Base-by-base conservation (phyloP, 495 filamentous ascomycete species). In the Talaromyces wortmannii region DNA sequence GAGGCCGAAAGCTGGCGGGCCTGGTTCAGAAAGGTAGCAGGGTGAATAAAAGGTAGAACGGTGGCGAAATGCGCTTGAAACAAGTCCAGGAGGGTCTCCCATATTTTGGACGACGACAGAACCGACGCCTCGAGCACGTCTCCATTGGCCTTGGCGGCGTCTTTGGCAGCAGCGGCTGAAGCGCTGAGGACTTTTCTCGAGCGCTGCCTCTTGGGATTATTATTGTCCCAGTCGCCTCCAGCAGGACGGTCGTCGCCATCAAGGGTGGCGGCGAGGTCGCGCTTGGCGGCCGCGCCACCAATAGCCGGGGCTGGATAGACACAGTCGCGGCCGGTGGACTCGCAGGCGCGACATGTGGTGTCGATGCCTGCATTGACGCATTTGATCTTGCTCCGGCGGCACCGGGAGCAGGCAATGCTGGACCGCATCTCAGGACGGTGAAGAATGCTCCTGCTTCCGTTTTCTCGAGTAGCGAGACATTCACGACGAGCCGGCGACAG, bases 61-160 rank as follows among this genome's bases (percentile, higher is more conserved):
- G 89, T 86, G 0, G 87, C 87, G 64, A 86, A 92, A 66, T 95
- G 88, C 13, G 88, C 75, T 69, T 91, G 84, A 66, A 90, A 95
- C 48, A 90, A 80, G 57, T 91, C 88, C 59, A 90, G 88, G 57
- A 90, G 66, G 32, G 70, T 80, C 58, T 82, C 81, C 84, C 84
- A 90, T 4, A 86, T 71, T 53, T 87, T 81, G 33, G 82, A 75
- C n/a, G 84, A 75, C n/a, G 84, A 87, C 31, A 89, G 73, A 50
- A 86, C 76, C 0, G 71, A 67, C n/a, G 73, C 60, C 56, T 77
- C 72, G 6, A 77, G 65, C n/a, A 57, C 70, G 58, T 77, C 73
- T 12, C 68, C 50, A 16, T 62, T 62, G 3, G 65, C 63, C 52
- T 69, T 72, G 42, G 71, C 63, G 5, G 63, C 66, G 44, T 72